Evolutionary conservation across 495 filamentous ascomycete genomes (phyloP), one percentile per base, ranked within the genome.

Genomic region (Tuber brumale): DNA sequence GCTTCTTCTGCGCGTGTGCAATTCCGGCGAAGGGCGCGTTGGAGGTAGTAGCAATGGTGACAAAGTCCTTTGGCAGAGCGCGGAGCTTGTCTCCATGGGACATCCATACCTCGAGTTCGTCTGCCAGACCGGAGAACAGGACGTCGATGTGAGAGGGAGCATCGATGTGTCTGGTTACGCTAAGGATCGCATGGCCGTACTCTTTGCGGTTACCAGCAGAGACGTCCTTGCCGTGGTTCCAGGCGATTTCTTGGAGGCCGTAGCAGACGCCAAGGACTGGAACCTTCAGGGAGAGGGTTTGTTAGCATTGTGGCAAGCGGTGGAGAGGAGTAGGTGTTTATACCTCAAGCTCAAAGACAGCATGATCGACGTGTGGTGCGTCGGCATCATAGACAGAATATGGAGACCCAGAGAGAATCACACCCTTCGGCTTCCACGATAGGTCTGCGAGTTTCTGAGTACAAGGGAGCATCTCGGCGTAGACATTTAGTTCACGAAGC

Each of bases 381-480:
- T 86, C 90, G 31, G 88, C 81, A 57, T 91, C 90, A 83, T 96
- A 95, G 37, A 94, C 91, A 1, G 88, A 90, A 83, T 89, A 91
- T 0, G 92, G 92, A 70, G 93, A 92, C 72, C 92, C 93, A 23
- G 91, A 93, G 27, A 94, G 87, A 70, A 93, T 91, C 77, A 94
- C 88, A 81, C 94, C 94, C 84, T 92, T 93, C 27, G 95, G 95
- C 80, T 89, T 92, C 87, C 88, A 97, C 39, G 86, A 79, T 19
- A 98, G 88, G 70, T 96, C 92, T 9, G 88, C 84, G 19, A 97
- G 82, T 86, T 94, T 96, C 74, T 91, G 89, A 74, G 93, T 97
- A 86, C 95, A 97, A 43, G 94, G 94, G 70, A 97, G 89, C 90
- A 97, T 92, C 86, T 98, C 95, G 61, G 89, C 89, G 87, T 92